Conservation (phyloP, 768 basidiomycete species). For the Boletus bicolor region DNA sequence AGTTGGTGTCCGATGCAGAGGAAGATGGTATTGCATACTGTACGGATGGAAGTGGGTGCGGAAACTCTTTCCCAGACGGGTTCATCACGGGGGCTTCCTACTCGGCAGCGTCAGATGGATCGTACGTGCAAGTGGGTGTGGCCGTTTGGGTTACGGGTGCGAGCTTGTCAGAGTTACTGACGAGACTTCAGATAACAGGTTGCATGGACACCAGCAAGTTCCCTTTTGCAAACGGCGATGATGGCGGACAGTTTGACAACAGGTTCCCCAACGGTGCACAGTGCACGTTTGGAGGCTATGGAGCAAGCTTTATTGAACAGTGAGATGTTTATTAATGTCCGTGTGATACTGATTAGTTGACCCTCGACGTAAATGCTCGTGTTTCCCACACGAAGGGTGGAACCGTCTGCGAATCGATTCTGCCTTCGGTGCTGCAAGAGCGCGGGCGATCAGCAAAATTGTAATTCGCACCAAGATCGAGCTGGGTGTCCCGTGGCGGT, state of each 20-base stretch:
- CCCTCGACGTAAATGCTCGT: background rate
- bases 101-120: conserved; percentile 32
- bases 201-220: conserved; percentile 32
- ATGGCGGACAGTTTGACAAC: conserved; percentile 49
- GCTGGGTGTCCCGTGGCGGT: conserved; percentile 41
- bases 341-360: background rate
- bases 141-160: background rate
- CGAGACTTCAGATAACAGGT: conserved; percentile 36
- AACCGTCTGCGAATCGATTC: conserved; percentile 44
- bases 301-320: conserved; percentile 52
- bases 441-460: conserved; percentile 43
- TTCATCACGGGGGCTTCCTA: conserved; percentile 39
- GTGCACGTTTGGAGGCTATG: conserved; percentile 49
- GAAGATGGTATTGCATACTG: conserved; percentile 37
- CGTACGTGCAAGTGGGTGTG: conserved; percentile 38
- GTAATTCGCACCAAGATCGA: conserved; percentile 50
- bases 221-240: conserved; percentile 35
- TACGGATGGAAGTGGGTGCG: conserved; percentile 30
- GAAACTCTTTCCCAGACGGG: conserved; percentile 30
- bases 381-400: conserved; percentile 34
- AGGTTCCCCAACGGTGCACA: conserved; percentile 53
- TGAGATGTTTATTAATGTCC: conserved; percentile 21
- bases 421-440: conserved; percentile 47
- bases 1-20: conserved; percentile 41
- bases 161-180: background rate